phyloP scores from a whole-genome alignment of 129 eudicot species.

The Chrysanthemum seticuspe region DNA sequence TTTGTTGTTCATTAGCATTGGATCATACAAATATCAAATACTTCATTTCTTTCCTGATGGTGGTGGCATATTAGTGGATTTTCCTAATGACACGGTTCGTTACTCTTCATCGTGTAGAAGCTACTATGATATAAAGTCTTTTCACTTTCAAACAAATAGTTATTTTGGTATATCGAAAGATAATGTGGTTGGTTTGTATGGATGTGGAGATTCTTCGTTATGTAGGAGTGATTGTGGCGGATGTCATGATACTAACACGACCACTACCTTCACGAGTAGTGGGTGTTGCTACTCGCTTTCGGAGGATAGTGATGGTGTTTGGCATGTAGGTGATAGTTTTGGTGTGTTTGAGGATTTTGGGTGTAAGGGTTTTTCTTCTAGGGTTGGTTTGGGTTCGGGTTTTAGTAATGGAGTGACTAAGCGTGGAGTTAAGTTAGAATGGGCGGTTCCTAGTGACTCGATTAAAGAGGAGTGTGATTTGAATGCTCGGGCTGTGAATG shows the following conservation, averaged over 20 bases:
- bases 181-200: conserved; percentile 76
- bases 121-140: conserved; percentile 55
- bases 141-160: conserved; percentile 45
- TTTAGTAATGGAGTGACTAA: conserved; percentile 21
- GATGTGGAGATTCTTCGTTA: conserved; percentile 80
- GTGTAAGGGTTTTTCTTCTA: conserved; percentile 79
- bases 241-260: conserved; percentile 32
- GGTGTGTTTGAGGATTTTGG: conserved; percentile 56
- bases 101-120: conserved; percentile 36
- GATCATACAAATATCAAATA: conserved; percentile 41
- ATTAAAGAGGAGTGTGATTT: conserved; percentile 46
- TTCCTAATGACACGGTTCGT: conserved; percentile 37
- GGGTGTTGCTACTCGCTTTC: conserved; percentile 76
- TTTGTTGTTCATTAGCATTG: conserved; percentile 53
- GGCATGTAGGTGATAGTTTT: conserved; percentile 60
- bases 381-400: conserved; percentile 48
- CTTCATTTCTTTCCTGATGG: conserved; percentile 65
- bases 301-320: conserved; percentile 52
- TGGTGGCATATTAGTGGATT: conserved; percentile 61
- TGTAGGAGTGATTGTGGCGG: conserved; percentile 56
- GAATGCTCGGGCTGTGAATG: conserved; percentile 55
- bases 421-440: conserved; percentile 76
- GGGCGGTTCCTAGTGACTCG: conserved; percentile 68
- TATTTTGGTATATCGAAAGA: conserved; percentile 73
- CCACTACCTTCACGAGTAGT: conserved; percentile 36